Percentiles rank a stretch among this genome's conserved stretches.
phyloP scores from a whole-genome alignment of 139 green algal genomes.

The Chlamydomonas asymmetrica region DNA sequence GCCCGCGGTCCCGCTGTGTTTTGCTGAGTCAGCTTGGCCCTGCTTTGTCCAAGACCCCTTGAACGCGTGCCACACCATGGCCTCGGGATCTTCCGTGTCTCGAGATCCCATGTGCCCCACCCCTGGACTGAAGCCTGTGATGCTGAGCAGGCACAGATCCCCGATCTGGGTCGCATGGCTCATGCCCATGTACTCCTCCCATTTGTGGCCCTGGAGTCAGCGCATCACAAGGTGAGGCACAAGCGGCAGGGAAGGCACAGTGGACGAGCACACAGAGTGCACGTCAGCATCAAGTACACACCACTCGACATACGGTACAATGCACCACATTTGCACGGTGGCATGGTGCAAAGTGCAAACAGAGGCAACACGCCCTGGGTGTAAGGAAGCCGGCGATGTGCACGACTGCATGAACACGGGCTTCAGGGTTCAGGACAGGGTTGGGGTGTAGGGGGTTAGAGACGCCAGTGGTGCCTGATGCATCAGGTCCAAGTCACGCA shows the following conservation, averaged over 20 bases:
- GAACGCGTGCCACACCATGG: constrained; percentile 22
- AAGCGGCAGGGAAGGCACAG: too few relatives aligned
- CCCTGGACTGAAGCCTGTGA: constrained; percentile 34
- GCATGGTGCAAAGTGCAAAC: neutral
- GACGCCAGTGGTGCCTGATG: neutral
- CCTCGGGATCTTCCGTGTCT: constrained; percentile 6
- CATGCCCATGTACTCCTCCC: constrained; percentile 13
- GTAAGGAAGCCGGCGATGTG: neutral
- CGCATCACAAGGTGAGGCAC: neutral
- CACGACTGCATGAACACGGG: neutral
- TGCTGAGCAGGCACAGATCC: constrained; percentile 23
- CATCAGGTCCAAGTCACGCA: neutral
- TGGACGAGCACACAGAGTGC: too few relatives aligned
- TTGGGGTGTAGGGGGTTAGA: too few relatives aligned
- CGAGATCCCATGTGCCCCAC: constrained; percentile 30
- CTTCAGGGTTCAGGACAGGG: too few relatives aligned
- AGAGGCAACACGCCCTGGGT: neutral
- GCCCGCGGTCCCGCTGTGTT: too few relatives aligned
- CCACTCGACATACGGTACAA: neutral
- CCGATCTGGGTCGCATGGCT: neutral
- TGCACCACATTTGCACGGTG: neutral
- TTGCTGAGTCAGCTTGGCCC: too few relatives aligned
- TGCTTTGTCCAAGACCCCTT: constrained; percentile 2
- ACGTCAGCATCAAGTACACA: neutral
- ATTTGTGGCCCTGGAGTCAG: constrained; percentile 10